Evolutionary conservation across 2,329 filamentous ascomycete species (phyloP).

Genomic region (Xylaria sp.): DNA sequence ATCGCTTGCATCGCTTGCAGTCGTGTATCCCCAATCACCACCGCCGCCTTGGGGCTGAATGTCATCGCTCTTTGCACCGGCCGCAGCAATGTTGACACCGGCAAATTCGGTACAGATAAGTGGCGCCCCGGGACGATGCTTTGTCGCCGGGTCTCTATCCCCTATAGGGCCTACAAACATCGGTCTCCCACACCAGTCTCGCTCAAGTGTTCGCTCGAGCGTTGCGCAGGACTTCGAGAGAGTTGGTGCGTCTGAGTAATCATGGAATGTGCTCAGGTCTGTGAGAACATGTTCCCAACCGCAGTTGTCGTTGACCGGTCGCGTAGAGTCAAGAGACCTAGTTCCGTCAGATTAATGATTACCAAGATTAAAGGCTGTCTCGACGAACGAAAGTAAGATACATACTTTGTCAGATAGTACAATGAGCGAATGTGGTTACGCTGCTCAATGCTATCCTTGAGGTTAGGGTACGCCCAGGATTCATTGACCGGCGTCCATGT

Average conservation of each 20-base stretch:
- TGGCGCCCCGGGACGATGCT: slow-evolving; percentile 50
- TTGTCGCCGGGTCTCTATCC: slow-evolving; percentile 42
- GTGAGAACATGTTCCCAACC: slow-evolving; percentile 64
- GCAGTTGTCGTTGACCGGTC: slow-evolving; percentile 66
- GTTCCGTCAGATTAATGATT: not conserved
- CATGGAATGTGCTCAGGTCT: slow-evolving; percentile 63
- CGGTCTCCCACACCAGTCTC: slow-evolving; percentile 44
- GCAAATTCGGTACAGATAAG: slow-evolving; percentile 64
- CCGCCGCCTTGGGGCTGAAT: slow-evolving; percentile 34
- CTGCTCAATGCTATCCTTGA: slow-evolving; percentile 52
- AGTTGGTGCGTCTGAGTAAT: slow-evolving; percentile 55
- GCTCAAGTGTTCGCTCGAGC: slow-evolving; percentile 48
- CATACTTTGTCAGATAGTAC: slow-evolving; percentile 59
- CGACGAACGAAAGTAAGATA: not conserved
- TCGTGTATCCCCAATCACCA: slow-evolving; percentile 64
- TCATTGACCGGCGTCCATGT: slow-evolving; percentile 63
- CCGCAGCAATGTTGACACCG: slow-evolving; percentile 59
- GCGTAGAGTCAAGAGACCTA: slow-evolving; percentile 53
- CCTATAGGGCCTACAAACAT: slow-evolving; percentile 49
- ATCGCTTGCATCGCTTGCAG: slow-evolving; percentile 55
- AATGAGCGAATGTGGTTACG: slow-evolving; percentile 59
- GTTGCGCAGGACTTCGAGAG: slow-evolving; percentile 50
- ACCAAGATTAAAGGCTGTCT: not conserved
- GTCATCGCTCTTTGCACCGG: slow-evolving; percentile 30
- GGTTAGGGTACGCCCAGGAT: slow-evolving; percentile 58